Evolutionary conservation across 2,329 filamentous ascomycete genomes (phyloP), one percentile per base, ranked within the genome.

Genomic region (Fusarium sp.): DNA sequence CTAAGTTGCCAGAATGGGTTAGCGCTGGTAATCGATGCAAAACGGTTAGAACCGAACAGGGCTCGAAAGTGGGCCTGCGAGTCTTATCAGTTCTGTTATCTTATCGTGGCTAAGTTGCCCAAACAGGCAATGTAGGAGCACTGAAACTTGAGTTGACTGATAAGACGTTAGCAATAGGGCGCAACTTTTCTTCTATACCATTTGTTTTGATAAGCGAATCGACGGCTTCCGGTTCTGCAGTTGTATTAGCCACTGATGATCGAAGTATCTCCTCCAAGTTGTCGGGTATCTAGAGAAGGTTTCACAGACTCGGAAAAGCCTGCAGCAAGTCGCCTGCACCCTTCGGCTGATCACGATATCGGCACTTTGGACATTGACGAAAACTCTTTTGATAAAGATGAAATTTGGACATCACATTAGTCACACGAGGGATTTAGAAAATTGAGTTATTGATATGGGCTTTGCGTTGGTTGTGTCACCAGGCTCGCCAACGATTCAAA

Each of bases 101-200:
- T 74, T 74, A 73, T 70, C 64, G 77, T 78, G 77, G 76, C 59
- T 79, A 79, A 67, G 31, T 78, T 79, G 56, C 77, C 74, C 10
- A 6, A 77, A 64, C 11, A 14, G 52, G 75, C 45, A 73, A 67
- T 27, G 24, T 13, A 45, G 10, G 37, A 45, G 60, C 45, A 61
- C 62, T 62, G 45, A 24, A n/a, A 7, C 24, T 10, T 24, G 71
- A 73, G 31, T 24, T 37, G n/a, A 24, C 31, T 27, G 54, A 57
- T 57, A 57, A 57, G 54, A 24, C 14, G 31, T 10, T 18, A 9
- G 34, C 52, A 34, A 24, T 52, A 57, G 8, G 54, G 14, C n/a
- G 54, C 31, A 35, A 57, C 31, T 37, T 11, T 57, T 11, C 31
- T 27, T 35, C 54, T 52, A 31, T 31, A 31, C 47, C 27, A 14